These are phyloP conservation scores for Pinus tabuliformis DNA, from an alignment of 75 land plant species.

Conservation along the genomic window DNA sequence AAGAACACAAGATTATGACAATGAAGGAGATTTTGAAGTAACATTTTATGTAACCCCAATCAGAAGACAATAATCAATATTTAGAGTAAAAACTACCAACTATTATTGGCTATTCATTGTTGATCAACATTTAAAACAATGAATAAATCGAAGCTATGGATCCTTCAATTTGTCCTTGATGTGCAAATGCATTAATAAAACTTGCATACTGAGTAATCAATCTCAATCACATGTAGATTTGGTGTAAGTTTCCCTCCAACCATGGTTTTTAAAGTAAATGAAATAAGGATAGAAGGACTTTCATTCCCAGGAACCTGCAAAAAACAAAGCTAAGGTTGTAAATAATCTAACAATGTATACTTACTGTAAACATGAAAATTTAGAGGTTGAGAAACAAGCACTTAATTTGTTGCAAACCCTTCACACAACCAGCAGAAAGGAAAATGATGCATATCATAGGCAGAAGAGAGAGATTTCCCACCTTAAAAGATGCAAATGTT, in stretches of 20 bases:
- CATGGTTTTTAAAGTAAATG: slow-evolving; percentile 72
- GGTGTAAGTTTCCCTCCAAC: slow-evolving; percentile 79
- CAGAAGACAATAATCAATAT: no score
- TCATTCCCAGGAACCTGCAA: no score
- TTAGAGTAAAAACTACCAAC: not conserved
- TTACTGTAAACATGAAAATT: not conserved
- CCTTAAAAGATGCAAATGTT: slow-evolving; percentile 85
- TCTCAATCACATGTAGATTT: slow-evolving; percentile 94
- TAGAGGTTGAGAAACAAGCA: not conserved
- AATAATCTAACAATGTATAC: not conserved
- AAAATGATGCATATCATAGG: not conserved
- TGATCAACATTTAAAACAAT: not conserved
- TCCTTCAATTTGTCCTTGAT: not conserved
- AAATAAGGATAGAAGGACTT: slow-evolving; percentile 30
- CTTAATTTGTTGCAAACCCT: not conserved
- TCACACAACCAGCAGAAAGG: not conserved
- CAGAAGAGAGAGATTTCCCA: not conserved
- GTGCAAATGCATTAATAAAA: not conserved
- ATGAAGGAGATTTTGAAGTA: not conserved
- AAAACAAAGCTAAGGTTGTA: not conserved
- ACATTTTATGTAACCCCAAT: not conserved
- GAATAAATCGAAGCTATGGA: not conserved
- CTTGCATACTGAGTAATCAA: slow-evolving; percentile 26
- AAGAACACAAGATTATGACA: no score
- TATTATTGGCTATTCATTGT: not conserved